These are phyloP conservation scores for Globisporangium cederbergense DNA, from an alignment of 352 stramenopile genomes.

Conservation along the genomic window DNA sequence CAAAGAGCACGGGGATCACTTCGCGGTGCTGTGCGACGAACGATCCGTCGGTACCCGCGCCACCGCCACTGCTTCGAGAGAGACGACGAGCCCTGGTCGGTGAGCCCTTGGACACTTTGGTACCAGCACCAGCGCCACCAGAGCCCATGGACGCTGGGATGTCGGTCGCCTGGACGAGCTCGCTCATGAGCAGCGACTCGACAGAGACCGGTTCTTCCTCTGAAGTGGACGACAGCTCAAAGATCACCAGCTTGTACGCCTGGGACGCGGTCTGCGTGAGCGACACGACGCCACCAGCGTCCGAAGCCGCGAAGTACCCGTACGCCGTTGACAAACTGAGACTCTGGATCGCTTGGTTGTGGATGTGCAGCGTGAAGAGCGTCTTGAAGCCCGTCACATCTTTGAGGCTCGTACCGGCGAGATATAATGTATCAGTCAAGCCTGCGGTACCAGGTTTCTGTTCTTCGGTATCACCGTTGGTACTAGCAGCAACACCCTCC, in stretches of 20 bases:
- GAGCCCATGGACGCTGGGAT: constrained; percentile 28
- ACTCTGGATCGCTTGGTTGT: constrained; percentile 51
- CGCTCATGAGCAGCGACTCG: constrained; percentile 59
- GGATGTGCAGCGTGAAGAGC: constrained; percentile 53
- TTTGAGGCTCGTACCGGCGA: constrained; percentile 9
- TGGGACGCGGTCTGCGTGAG: constrained; percentile 50
- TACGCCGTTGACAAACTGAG: constrained; percentile 49
- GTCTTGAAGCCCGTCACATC: constrained; percentile 35
- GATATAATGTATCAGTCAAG: background rate
- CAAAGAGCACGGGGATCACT: constrained; percentile 60
- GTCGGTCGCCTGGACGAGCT: constrained; percentile 61
- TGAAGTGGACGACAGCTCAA: constrained; percentile 32
- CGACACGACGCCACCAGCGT: constrained; percentile 56
- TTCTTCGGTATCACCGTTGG: background rate
- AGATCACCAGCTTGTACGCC: constrained; percentile 55
- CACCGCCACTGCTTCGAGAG: constrained; percentile 4
- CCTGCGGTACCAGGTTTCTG: background rate
- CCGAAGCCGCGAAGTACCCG: constrained; percentile 47
- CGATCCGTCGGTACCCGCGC: constrained; percentile 9
- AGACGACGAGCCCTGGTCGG: constrained; percentile 8
- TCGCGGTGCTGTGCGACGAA: constrained; percentile 40
- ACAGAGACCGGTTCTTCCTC: constrained; percentile 49
- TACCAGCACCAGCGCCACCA: background rate
- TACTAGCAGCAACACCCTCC: background rate
- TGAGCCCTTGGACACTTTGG: constrained; percentile 2